Evolutionary conservation across 2,329 filamentous ascomycete species (phyloP).

Genomic region (Alternaria sp.): DNA sequence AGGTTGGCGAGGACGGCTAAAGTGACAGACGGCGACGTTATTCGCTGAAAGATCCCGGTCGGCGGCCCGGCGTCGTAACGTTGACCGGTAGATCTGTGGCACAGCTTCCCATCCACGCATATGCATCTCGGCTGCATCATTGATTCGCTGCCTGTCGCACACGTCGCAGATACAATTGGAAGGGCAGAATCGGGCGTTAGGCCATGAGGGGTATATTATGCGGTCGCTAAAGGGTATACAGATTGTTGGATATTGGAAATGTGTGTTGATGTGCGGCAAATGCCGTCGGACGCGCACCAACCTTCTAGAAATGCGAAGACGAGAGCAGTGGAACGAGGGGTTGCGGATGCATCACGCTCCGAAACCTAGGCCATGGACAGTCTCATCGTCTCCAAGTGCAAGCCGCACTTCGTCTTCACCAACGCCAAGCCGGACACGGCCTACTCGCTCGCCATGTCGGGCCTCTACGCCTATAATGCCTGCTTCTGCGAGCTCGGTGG

Average conservation of each 20-base stretch:
- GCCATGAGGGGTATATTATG: slow-evolving; percentile 4
- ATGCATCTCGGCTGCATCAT: background rate
- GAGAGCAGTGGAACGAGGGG: background rate
- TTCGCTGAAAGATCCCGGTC: slow-evolving; percentile 10
- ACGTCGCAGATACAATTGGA: background rate
- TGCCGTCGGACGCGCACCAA: background rate
- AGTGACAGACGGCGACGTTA: background rate
- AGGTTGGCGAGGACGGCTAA: slow-evolving; percentile 9
- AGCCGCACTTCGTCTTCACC: slow-evolving; percentile 90
- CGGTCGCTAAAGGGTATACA: slow-evolving; percentile 6
- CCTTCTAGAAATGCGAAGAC: slow-evolving; percentile 6
- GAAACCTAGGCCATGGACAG: slow-evolving; percentile 77
- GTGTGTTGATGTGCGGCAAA: background rate
- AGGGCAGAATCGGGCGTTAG: slow-evolving; percentile 8
- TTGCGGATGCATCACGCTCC: slow-evolving; percentile 20
- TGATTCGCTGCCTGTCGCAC: background rate
- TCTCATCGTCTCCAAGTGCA: slow-evolving; percentile 85
- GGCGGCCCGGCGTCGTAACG: slow-evolving; percentile 8
- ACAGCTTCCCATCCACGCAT: slow-evolving; percentile 3
- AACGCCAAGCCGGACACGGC: slow-evolving; percentile 83
- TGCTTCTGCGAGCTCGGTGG: slow-evolving; percentile 82
- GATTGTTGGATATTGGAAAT: slow-evolving; percentile 8
- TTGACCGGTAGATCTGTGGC: slow-evolving; percentile 15
- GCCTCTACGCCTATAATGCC: slow-evolving; percentile 87
- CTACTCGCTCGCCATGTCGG: slow-evolving; percentile 78